Base-by-base conservation (phyloP, 768 basidiomycete genomes). In the Clavaria fumosa region DNA sequence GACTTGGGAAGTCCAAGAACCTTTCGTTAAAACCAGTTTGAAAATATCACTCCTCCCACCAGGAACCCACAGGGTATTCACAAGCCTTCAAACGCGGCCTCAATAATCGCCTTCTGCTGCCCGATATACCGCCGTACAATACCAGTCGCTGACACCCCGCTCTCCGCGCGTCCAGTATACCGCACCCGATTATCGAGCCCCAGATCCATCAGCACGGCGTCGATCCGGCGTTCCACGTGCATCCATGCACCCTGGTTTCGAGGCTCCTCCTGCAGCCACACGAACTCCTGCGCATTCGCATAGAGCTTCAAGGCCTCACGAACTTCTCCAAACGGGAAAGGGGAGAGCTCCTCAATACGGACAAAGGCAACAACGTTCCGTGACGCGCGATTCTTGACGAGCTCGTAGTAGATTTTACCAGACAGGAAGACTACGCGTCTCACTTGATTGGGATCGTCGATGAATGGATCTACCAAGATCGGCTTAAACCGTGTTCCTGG, bases 401-500 rank as follows among this genome's bases (percentile, higher is more conserved):
- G 72, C 15, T 90, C 85, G 56, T 91, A 91, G 58, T 85, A 93
- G 1, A 88, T 54, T 59, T 93, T 93, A 9, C 89, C 89, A 0
- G 76, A 69, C 34, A 86, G 60, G 30, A 89, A 51, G 18, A 88
- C 62, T n/a, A 93, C 63, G 3, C 79, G 73, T 44, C 72, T 61
- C 15, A 70, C 70, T 4, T 52, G 40, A 44, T 65, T 47, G 10
- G 45, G 35, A n/a, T n/a, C n/a, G n/a, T n/a, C n/a, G n/a, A n/a
- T n/a, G 7, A 60, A 31, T 1, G 65, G 61, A 46, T 83, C 81
- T 4, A 60, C 55, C 5, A 85, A 60, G 12, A 89, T 75, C 1
- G 80, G 72, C 37, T 67, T 63, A 69, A 90, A 90, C 1, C 48
- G 54, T 0, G 71, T 74, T 0, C 72, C 72, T 0, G 63, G 52